Evolutionary conservation across 1,139 yeast genomes (phyloP), one percentile per base, ranked within the genome.

Genomic region (Protomyces pachydermus): DNA sequence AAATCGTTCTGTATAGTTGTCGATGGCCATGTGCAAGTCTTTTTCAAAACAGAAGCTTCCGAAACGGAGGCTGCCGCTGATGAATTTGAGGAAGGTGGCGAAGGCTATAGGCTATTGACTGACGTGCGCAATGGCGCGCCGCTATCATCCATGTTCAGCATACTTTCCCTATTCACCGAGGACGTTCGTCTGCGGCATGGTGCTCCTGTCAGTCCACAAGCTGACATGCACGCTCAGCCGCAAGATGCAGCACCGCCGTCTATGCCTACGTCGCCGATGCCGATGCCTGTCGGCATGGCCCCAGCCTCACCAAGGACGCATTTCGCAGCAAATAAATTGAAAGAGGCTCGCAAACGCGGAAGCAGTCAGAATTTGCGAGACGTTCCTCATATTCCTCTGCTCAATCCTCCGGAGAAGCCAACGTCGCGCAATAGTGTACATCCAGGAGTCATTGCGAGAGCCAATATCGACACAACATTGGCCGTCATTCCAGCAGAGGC

Each of bases 1-100:
- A 77, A 87, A 28, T 98, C 98, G 0, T 91, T 93, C 72, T 85
- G 93, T 52, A 87, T 93, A 57, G 96, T 93, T n/a, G 96, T 91
- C 0, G 98, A 91, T 70, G 98, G 98, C 0, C 81, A 85, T 10
- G 83, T 91, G 54, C 91, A 89, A 70, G 89, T 93, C 0, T 91
- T 84, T 72, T 85, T 88, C 61, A 83, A 82, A 67, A 76, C 85
- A 12, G 80, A 70, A 16, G 23, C 54, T 2, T 54, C 60, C 16
- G 65, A 72, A 3, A 2, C 3, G 48, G 48, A 42, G 20, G 25
- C 48, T 10, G 66, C 73, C 12, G 72, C 72, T 4, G 84, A 79
- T 56, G 85, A 83, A 56, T 70, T 76, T 0, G 73, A 79, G 65
- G 73, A 72, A 46, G 76, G 81, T 63, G 83, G 82, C 60, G 84